Percentiles rank a stretch among this genome's conserved stretches.
phyloP scores from a whole-genome alignment of 176 grass and related monocot genomes.

The Alloteropsis semialata region DNA sequence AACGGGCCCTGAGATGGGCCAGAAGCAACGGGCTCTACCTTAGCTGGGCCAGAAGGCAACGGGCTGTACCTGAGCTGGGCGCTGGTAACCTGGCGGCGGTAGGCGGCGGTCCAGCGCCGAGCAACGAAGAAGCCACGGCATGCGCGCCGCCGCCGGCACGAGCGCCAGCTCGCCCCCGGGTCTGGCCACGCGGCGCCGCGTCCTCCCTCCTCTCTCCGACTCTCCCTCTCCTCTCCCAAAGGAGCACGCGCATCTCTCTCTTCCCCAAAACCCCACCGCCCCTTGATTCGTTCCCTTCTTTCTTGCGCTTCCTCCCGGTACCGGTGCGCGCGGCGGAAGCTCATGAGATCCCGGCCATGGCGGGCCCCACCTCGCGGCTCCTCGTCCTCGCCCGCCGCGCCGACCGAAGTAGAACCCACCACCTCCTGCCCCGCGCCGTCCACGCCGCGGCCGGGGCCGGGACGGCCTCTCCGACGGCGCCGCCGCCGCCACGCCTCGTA shows the following conservation, averaged over 20 bases:
- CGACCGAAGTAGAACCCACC: neutral
- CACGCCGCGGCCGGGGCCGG: neutral
- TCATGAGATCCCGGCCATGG: slow-evolving; percentile 53
- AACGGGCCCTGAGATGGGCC: too few species aligned
- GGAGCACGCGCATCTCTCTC: neutral
- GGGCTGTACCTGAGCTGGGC: too few species aligned
- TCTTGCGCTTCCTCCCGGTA: neutral
- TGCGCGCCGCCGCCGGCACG: neutral
- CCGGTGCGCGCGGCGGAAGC: neutral
- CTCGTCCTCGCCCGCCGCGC: slow-evolving; percentile 22
- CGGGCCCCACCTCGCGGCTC: slow-evolving; percentile 33
- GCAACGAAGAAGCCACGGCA: neutral
- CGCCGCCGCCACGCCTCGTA: neutral
- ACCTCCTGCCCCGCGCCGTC: slow-evolving; percentile 9
- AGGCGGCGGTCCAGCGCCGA: neutral
- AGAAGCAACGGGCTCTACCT: too few species aligned
- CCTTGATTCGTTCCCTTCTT: neutral
- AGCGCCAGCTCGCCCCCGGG: neutral
- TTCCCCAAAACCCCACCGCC: slow-evolving; percentile 4
- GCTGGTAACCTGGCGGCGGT: too few species aligned
- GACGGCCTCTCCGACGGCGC: neutral
- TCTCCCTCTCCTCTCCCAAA: neutral
- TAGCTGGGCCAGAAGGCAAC: too few species aligned
- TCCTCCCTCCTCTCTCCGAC: neutral
- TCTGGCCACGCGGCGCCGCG: slow-evolving; percentile 22